Percentiles rank a stretch among this genome's conserved stretches.
phyloP scores from a whole-genome alignment of 2,329 filamentous ascomycete species.

The Fusarium secorum region DNA sequence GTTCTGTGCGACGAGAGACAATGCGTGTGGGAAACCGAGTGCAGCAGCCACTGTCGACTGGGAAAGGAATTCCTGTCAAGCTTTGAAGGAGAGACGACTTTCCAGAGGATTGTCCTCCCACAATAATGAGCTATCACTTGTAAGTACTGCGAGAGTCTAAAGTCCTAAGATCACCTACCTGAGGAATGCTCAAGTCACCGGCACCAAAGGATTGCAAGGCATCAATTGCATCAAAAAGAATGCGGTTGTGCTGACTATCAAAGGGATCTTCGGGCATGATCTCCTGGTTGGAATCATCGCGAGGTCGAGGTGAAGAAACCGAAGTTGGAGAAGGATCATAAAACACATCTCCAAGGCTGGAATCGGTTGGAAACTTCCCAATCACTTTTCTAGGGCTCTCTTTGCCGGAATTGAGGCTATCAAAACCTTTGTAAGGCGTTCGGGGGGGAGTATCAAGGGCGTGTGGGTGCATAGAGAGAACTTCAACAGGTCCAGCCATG shows the following conservation, averaged over 20 bases:
- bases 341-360: conserved; percentile 14
- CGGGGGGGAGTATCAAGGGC: conserved; percentile 7
- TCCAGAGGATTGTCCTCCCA: conserved; percentile 49
- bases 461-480: not conserved
- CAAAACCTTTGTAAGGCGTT: not conserved
- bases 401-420: not conserved
- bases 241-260: conserved; percentile 46
- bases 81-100: conserved; percentile 51
- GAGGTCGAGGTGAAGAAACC: not conserved
- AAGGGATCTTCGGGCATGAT: conserved; percentile 45
- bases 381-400: not conserved
- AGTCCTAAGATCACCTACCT: conserved; percentile 36
- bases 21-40: conserved; percentile 51
- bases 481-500: conserved; percentile 28
- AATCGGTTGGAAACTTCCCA: conserved; percentile 16
- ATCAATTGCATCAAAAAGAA: conserved; percentile 50
- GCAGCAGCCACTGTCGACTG: conserved; percentile 44
- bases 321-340: not conserved
- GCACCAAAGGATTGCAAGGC: conserved; percentile 45
- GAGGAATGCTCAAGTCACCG: conserved; percentile 45
- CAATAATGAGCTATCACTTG: conserved; percentile 45
- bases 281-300: not conserved
- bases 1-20: conserved; percentile 46
- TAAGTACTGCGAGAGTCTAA: not conserved
- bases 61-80: conserved; percentile 50